Base-by-base conservation (phyloP, 1,139 yeast species). In the Hansenula sp. region DNA sequence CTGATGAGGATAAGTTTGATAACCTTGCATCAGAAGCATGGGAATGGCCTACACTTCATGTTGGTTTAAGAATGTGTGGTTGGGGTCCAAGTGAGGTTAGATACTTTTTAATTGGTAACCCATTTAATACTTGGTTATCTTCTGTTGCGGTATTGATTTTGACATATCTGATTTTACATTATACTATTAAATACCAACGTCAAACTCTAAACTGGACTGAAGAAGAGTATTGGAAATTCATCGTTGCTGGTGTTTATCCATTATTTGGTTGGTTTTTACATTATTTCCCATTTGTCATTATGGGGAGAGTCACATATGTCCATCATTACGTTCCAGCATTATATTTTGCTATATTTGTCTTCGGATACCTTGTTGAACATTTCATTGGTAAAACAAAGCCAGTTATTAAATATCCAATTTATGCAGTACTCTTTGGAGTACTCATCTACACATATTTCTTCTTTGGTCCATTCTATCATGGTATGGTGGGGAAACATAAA, bases 321-420 rank as follows among this genome's bases (percentile, higher is more conserved):
- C 95, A 84, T 60, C 95, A 84, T 61, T 84, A 84, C 57, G 77
- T 82, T 43, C 95, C 95, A 6, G 90, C 92, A 0, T 69, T 83
- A 52, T 84, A 79, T 61, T 84, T 84, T 64, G 92, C 90, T 39
- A 75, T 82, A 56, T 66, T 82, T 47, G 75, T 80, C 7, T 68
- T 79, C 45, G 82, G 78, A 9, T 82, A 73, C 53, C 71, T 75
- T 42, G 59, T 81, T 29, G 89, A 84, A 44, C 62, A 65, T 36
- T 39, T 52, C 6, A 26, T 57, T 11, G 50, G 50, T 5, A 38
- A 43, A 4, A 30, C 45, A 9, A 39, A 46, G 48, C 32, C 61
- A 57, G 40, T 63, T 62, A 50, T 68, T 13, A 53, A 46, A 36
- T 38, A 42, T 25, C 46, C 56, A 11, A 36, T 49, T 24, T 76